These are phyloP conservation scores for Boletus tomentosulus DNA, from an alignment of 768 basidiomycete genomes.

Conservation along the genomic window DNA sequence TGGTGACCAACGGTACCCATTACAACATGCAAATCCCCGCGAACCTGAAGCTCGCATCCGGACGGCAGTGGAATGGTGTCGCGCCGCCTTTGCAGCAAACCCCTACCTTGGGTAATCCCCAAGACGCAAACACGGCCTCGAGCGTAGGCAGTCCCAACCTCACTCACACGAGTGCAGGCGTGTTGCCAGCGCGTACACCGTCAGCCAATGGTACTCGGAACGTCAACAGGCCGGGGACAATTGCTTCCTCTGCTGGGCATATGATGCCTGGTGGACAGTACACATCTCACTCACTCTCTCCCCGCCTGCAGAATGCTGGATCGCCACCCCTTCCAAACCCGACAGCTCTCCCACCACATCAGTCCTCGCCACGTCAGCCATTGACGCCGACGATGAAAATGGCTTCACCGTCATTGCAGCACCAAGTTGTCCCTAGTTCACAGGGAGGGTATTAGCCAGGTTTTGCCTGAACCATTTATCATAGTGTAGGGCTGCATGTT, in stretches of 20 bases:
- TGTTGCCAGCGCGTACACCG: conserved; percentile 43
- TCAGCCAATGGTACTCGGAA: conserved; percentile 57
- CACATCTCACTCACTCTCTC: conserved; percentile 42
- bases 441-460: conserved; percentile 48
- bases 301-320: conserved; percentile 44
- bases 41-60: conserved; percentile 36
- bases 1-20: conserved; percentile 26
- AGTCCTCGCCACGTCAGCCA: conserved; percentile 48
- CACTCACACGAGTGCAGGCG: conserved; percentile 32
- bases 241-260: conserved; percentile 22
- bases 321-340: conserved; percentile 45
- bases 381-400: conserved; percentile 50
- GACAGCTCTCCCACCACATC: conserved; percentile 34
- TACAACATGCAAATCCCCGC: conserved; percentile 27
- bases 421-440: conserved; percentile 47
- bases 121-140: conserved; percentile 22
- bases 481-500: conserved; percentile 13
- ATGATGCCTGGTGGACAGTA: conserved; percentile 40
- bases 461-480: conserved; percentile 8
- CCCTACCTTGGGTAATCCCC: conserved; percentile 18
- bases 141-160: conserved; percentile 35
- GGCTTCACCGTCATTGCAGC: conserved; percentile 53
- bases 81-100: conserved; percentile 23
- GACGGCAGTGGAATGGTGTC: conserved; percentile 38
- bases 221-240: conserved; percentile 30